These are phyloP conservation scores for Talaromyces thailandensis DNA, from an alignment of 495 filamentous ascomycete genomes.

Conservation along the genomic window DNA sequence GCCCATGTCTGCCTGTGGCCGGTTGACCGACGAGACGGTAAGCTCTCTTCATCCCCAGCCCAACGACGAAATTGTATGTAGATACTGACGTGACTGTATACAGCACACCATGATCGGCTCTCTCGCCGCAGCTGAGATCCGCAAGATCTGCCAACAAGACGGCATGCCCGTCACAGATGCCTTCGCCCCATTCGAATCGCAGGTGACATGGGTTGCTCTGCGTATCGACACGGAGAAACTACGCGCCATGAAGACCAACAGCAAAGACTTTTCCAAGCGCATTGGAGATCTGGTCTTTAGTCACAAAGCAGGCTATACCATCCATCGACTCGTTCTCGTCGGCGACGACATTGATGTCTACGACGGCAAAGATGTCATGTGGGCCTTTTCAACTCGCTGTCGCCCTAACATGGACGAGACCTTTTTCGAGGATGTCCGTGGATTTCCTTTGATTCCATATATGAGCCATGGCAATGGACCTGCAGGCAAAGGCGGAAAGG, in stretches of 20 bases:
- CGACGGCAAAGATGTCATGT: constrained; percentile 18
- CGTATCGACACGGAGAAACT: constrained; percentile 16
- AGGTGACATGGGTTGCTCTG: constrained; percentile 19
- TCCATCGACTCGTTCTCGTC: constrained; percentile 17
- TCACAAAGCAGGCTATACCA: constrained; percentile 17
- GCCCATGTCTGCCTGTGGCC: constrained; percentile 20
- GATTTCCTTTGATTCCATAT: constrained; percentile 23
- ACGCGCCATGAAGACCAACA: constrained; percentile 11
- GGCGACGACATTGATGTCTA: constrained; percentile 23
- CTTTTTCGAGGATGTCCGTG: constrained; percentile 17
- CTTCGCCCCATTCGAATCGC: constrained; percentile 19
- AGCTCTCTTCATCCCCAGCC: background rate
- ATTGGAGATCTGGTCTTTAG: constrained; percentile 18
- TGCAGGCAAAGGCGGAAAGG: constrained; percentile 9
- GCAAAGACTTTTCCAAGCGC: constrained; percentile 12
- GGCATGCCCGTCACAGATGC: constrained; percentile 17
- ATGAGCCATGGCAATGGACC: constrained; percentile 10
- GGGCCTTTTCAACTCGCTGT: constrained; percentile 23
- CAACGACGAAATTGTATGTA: too few relatives aligned
- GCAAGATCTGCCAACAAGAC: constrained; percentile 17
- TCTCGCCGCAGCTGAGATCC: constrained; percentile 19
- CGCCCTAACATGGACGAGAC: constrained; percentile 17
- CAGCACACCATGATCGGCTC: constrained; percentile 17
- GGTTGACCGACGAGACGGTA: constrained; percentile 22
- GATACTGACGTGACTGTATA: too few relatives aligned